A percentile compares a stretch with the other conserved stretches of the same genome.
These are phyloP conservation scores for Phoma sp. DNA, from an alignment of 2,329 filamentous ascomycete species.

Conservation along the genomic window DNA sequence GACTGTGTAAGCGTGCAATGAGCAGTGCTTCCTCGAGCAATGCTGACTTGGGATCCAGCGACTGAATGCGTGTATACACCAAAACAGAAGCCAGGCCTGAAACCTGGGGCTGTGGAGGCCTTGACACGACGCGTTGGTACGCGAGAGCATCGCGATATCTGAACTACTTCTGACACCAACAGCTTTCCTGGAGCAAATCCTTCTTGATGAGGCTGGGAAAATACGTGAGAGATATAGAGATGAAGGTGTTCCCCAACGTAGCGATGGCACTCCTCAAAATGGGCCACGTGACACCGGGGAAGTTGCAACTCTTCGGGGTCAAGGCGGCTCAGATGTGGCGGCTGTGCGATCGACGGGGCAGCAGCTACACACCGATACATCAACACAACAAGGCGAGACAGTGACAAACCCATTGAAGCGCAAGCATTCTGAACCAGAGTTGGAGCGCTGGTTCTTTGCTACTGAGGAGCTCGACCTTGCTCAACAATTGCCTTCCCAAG, in stretches of 20 bases:
- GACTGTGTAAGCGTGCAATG: conserved; percentile 34
- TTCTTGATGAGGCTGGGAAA: conserved; percentile 36
- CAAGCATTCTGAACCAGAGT: conserved; percentile 25
- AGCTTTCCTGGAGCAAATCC: conserved; percentile 41
- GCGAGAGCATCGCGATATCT: background rate
- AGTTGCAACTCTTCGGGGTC: background rate
- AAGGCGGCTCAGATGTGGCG: background rate
- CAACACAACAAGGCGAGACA: background rate
- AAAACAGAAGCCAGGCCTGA: conserved; percentile 44
- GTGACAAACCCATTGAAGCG: conserved; percentile 31
- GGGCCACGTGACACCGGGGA: background rate
- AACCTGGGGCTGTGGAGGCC: conserved; percentile 42
- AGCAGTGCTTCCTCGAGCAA: background rate
- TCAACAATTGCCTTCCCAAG: conserved; percentile 35
- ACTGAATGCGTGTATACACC: conserved; percentile 40
- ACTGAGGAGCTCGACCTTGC: conserved; percentile 31
- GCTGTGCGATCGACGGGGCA: background rate
- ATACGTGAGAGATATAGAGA: conserved; percentile 30
- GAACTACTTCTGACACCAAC: conserved; percentile 16
- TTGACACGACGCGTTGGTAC: conserved; percentile 43
- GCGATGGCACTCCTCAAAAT: background rate
- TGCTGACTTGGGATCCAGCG: conserved; percentile 25
- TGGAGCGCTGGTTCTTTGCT: conserved; percentile 25
- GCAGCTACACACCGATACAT: background rate
- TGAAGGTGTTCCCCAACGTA: background rate